phyloP scores from a whole-genome alignment of 805 yeast genomes.

The Ogataea haglerorum region DNA sequence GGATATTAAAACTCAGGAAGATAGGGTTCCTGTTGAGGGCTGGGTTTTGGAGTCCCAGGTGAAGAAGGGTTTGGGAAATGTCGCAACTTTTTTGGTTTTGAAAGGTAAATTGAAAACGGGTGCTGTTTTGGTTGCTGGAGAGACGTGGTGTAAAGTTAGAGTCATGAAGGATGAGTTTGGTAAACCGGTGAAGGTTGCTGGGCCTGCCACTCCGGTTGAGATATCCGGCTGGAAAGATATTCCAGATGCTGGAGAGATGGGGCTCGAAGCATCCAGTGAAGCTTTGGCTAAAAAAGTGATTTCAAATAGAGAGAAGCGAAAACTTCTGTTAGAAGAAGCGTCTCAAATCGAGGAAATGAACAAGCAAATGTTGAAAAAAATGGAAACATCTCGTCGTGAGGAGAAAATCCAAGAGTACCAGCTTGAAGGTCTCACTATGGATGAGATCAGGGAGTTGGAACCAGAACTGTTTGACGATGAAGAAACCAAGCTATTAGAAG shows the following conservation, averaged over 20 bases:
- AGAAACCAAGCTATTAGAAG: conserved; percentile 30
- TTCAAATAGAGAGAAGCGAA: conserved; percentile 56
- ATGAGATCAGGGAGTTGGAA: conserved; percentile 38
- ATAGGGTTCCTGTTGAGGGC: conserved; percentile 67
- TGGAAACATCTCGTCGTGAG: conserved; percentile 48
- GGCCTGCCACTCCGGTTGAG: conserved; percentile 88
- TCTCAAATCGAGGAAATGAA: conserved; percentile 69
- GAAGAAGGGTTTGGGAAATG: conserved; percentile 76
- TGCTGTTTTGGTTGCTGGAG: conserved; percentile 76
- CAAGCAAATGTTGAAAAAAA: conserved; percentile 55
- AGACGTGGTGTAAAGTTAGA: conserved; percentile 79
- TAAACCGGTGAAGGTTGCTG: conserved; percentile 57
- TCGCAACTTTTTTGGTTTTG: conserved; percentile 79
- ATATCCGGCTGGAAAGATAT: conserved; percentile 91
- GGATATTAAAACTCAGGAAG: conserved; percentile 64
- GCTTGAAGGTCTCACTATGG: conserved; percentile 56
- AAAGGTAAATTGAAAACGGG: conserved; percentile 76
- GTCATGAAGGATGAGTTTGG: conserved; percentile 75
- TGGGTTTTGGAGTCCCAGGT: conserved; percentile 86
- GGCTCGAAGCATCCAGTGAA: conserved; percentile 74
- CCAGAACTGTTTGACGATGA: conserved; percentile 33
- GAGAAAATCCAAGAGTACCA: conserved; percentile 55
- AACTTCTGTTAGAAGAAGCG: conserved; percentile 51
- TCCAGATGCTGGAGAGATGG: conserved; percentile 87
- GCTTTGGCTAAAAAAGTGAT: conserved; percentile 71